Evolutionary conservation across 2,329 filamentous ascomycete species (phyloP), one percentile per base, ranked within the genome.

Genomic region (Colletotrichum eremochloae): DNA sequence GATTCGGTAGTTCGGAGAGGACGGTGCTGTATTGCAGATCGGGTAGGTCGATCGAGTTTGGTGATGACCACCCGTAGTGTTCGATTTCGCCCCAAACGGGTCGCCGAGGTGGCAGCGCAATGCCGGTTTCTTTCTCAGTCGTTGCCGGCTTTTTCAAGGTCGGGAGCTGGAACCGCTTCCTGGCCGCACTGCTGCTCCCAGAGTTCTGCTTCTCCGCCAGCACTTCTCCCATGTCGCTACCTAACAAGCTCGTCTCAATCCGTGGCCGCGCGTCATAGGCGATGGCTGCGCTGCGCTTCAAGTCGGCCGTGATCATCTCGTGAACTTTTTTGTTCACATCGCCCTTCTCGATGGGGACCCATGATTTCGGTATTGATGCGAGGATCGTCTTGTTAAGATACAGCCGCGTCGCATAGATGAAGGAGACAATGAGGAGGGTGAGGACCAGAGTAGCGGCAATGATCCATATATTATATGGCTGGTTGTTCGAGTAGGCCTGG

Each of bases 1-100:
- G 87, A 78, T 97, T 92, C 1, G 95, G 94, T 33, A 99, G 86
- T 81, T 98, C 96, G 48, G 89, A 87, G 24, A 98, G 86, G 33
- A 99, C 94, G 2, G 91, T 90, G 76, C 87, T 88, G 81, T 97
- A 98, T 75, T 97, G 91, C n/a, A 98, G 83, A 78, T 94, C 90
- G 5, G 94, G 91, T 24, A 96, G 83, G 78, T 96, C 93, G 11
- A 88, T 84, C 1, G 90, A 92, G 40, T 89, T 88, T 7, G 96
- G 96, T 2, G 94, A 93, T 2, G 93, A 92, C 96, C 96, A 98
- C 63, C 96, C 96, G 20, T 91, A 86, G 79, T 99, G 96, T 72
- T 93, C 90, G 64, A 98, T 90, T n/a, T 90, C 84, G 31, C 94
- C 94, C 96, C 96, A 98, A 31, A 89, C 84, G 2, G 86, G 82